These are phyloP conservation scores for Rhizopogon salebrosus DNA, from an alignment of 768 basidiomycete genomes.

Conservation along the genomic window DNA sequence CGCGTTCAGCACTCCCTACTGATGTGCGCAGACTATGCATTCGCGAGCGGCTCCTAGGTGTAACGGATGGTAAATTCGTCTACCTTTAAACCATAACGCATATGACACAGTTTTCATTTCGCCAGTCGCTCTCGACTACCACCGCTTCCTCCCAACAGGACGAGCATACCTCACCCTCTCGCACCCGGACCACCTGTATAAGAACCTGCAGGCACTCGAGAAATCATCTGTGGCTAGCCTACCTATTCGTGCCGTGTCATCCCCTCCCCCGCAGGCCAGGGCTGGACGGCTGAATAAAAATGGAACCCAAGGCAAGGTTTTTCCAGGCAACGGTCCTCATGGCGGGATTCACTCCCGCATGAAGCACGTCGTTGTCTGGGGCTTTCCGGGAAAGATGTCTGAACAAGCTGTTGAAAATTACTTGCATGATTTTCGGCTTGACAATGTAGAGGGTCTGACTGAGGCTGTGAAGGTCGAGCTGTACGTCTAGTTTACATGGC, in stretches of 20 bases:
- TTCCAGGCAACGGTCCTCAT: conserved; percentile 36
- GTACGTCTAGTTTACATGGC: conserved; percentile 24
- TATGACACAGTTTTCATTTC: background rate
- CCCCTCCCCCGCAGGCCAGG: conserved; percentile 20
- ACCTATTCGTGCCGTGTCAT: conserved; percentile 31
- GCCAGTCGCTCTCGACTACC: conserved; percentile 56
- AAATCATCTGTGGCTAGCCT: conserved; percentile 43
- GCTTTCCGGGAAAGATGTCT: conserved; percentile 48
- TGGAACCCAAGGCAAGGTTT: conserved; percentile 11
- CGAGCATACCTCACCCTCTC: conserved; percentile 53
- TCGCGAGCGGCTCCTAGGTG: conserved; percentile 38
- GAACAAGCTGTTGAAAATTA: conserved; percentile 31
- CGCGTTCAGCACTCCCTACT: conserved; percentile 45
- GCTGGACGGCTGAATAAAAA: conserved; percentile 20
- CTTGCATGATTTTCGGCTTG: conserved; percentile 42
- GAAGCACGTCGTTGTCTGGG: conserved; percentile 54
- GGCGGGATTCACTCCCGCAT: conserved; percentile 47
- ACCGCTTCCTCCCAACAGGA: conserved; percentile 55
- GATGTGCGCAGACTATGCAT: conserved; percentile 48
- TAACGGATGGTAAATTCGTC: conserved; percentile 31
- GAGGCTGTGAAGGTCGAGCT: conserved; percentile 44
- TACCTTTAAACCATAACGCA: background rate
- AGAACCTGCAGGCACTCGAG: conserved; percentile 38
- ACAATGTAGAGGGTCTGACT: conserved; percentile 32
- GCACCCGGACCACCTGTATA: conserved; percentile 37